A percentile compares a stretch with the other conserved stretches of the same genome.
These are phyloP conservation scores for Rutstroemia sydowiana DNA, from an alignment of 2,329 filamentous ascomycete genomes.

Conservation along the genomic window DNA sequence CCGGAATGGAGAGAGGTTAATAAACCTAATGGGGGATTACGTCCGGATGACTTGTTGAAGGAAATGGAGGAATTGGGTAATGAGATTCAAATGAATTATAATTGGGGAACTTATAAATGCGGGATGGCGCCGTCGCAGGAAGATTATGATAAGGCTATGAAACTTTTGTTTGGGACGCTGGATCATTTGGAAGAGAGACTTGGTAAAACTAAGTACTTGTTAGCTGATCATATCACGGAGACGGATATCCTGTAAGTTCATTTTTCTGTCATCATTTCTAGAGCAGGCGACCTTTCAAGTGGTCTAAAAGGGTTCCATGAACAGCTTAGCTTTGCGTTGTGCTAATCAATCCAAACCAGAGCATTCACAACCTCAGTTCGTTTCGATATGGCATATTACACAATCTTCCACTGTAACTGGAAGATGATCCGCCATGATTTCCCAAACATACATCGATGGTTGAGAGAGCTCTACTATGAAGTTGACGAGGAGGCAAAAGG, in stretches of 20 bases:
- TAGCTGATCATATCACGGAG: slow-evolving; percentile 59
- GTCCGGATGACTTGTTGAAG: neutral
- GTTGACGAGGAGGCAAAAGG: slow-evolving; percentile 18
- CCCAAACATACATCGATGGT: slow-evolving; percentile 47
- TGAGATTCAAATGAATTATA: slow-evolving; percentile 69
- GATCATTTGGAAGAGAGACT: slow-evolving; percentile 63
- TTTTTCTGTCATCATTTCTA: too few relatives aligned
- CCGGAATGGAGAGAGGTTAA: neutral
- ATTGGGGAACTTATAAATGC: slow-evolving; percentile 63
- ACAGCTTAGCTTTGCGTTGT: too few relatives aligned
- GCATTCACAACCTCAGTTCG: slow-evolving; percentile 59
- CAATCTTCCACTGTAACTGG: slow-evolving; percentile 58
- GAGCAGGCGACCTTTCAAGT: too few relatives aligned
- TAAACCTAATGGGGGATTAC: slow-evolving; percentile 5
- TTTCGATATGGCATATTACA: slow-evolving; percentile 61
- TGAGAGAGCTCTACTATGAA: slow-evolving; percentile 61
- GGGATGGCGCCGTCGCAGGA: slow-evolving; percentile 78
- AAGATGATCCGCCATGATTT: slow-evolving; percentile 57
- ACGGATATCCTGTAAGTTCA: slow-evolving; percentile 46
- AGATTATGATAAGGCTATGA: slow-evolving; percentile 70
- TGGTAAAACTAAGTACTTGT: slow-evolving; percentile 47
- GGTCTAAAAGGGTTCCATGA: too few relatives aligned
- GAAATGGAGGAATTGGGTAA: slow-evolving; percentile 44
- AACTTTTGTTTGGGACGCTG: slow-evolving; percentile 63
- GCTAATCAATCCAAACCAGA: slow-evolving; percentile 28